Percentiles rank a stretch among this genome's conserved stretches.
phyloP scores from a whole-genome alignment of 257 asterid genomes.

The Verbascum thapsus region DNA sequence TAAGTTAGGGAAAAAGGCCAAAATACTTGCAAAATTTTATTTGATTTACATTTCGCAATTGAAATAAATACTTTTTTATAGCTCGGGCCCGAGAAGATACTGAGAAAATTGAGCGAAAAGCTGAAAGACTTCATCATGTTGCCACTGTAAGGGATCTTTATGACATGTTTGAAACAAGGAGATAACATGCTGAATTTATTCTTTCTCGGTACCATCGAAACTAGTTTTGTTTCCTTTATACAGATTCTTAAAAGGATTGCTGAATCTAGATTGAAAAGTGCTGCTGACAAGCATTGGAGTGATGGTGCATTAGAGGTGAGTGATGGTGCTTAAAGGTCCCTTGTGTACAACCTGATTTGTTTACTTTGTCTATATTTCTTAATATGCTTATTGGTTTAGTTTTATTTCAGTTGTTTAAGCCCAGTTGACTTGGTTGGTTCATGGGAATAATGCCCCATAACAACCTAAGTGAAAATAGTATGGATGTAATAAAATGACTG shows the following conservation, averaged over 20 bases:
- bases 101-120: constrained; percentile 86
- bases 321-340: constrained; percentile 33
- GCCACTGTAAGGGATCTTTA: constrained; percentile 64
- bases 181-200: constrained; percentile 1
- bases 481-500: neutral
- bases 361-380: neutral
- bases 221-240: constrained; percentile 21
- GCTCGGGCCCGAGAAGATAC: constrained; percentile 95
- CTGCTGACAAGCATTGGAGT: constrained; percentile 93
- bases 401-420: too few species aligned
- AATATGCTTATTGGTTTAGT: neutral
- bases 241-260: constrained; percentile 80
- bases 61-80: constrained; percentile 30
- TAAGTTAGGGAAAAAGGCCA: constrained; percentile 2
- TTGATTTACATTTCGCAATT: constrained; percentile 18
- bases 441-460: neutral
- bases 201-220: neutral
- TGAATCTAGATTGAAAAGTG: constrained; percentile 72
- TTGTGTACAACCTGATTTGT: constrained; percentile 21
- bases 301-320: constrained; percentile 85
- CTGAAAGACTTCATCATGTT: constrained; percentile 80
- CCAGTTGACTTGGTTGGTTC: neutral
- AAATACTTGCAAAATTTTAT: constrained; percentile 12
- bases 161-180: neutral
- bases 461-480: neutral